Percentiles rank a stretch among this genome's conserved stretches.
Evolutionary conservation across 257 asterid species (phyloP).

Genomic region (Apocynum venetum): DNA sequence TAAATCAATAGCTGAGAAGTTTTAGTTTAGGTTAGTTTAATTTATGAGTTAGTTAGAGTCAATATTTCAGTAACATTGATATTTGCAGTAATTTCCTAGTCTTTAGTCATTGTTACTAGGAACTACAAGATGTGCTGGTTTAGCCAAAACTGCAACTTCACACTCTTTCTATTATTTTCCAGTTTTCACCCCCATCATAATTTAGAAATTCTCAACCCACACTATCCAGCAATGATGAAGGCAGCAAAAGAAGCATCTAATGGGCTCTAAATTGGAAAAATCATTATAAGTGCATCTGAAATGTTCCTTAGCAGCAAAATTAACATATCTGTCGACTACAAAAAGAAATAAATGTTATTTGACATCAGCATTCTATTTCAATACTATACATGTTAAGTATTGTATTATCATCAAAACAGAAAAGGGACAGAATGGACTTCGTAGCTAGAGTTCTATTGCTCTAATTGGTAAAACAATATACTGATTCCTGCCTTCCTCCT

Average conservation of each 20-base stretch:
- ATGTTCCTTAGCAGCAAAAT: neutral
- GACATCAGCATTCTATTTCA: neutral
- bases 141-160: too few relatives aligned
- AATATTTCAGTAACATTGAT: too few relatives aligned
- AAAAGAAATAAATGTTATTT: neutral
- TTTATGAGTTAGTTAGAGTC: too few relatives aligned
- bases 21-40: too few relatives aligned
- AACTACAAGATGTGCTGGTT: too few relatives aligned
- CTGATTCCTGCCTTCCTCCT: neutral
- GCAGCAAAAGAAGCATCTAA: neutral
- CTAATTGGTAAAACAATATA: neutral
- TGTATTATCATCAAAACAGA: too few relatives aligned
- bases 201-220: neutral
- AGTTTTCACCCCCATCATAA: neutral
- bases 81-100: too few relatives aligned
- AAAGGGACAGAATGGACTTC: neutral
- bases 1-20: too few relatives aligned
- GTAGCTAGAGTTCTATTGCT: neutral
- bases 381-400: neutral
- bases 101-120: too few relatives aligned
- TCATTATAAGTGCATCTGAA: neutral
- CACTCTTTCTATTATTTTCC: neutral
- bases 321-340: neutral
- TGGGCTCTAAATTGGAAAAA: neutral
- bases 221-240: neutral